Evolutionary conservation across 1,284 basidiomycete genomes (phyloP).

Genomic region (Malassezia vespertilionis): DNA sequence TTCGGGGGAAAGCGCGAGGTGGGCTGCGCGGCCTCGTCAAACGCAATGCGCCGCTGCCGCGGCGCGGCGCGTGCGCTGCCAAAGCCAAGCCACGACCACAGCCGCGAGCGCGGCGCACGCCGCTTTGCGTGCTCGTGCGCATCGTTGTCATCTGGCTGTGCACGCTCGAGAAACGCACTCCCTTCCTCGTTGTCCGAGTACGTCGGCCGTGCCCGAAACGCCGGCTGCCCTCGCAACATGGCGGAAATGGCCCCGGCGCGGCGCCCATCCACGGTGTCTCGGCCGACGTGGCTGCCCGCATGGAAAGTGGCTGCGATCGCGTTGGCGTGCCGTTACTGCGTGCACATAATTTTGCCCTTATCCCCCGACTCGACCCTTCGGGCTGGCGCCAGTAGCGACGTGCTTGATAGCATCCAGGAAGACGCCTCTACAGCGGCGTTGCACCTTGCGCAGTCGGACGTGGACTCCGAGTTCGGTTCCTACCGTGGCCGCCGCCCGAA

Average conservation of each 20-base stretch:
- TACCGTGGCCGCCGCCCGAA: slow-evolving; percentile 5
- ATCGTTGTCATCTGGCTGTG: neutral
- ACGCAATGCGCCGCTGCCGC: slow-evolving; percentile 3
- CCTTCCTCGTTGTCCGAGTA: slow-evolving; percentile 7
- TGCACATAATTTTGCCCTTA: too few species aligned
- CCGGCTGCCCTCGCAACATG: slow-evolving; percentile 5
- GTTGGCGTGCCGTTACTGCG: too few species aligned
- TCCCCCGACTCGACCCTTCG: too few species aligned
- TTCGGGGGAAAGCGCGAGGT: slow-evolving; percentile 56
- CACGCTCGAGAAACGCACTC: slow-evolving; percentile 9
- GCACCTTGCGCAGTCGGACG: too few species aligned
- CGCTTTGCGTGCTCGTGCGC: slow-evolving; percentile 14
- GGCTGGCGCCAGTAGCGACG: too few species aligned
- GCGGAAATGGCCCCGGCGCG: neutral
- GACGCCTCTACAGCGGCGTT: too few species aligned
- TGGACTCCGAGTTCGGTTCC: slow-evolving; percentile 2
- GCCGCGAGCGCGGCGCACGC: neutral
- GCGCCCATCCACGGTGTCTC: neutral
- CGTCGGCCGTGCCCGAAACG: slow-evolving; percentile 11
- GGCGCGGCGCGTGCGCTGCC: neutral
- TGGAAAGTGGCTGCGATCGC: too few species aligned
- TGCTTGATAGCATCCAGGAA: too few species aligned
- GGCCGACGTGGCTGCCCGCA: too few species aligned
- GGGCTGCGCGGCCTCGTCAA: slow-evolving; percentile 14
- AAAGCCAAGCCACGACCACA: neutral